Conservation (phyloP, 164 flowering plant species). For the Brasenia schreberi region DNA sequence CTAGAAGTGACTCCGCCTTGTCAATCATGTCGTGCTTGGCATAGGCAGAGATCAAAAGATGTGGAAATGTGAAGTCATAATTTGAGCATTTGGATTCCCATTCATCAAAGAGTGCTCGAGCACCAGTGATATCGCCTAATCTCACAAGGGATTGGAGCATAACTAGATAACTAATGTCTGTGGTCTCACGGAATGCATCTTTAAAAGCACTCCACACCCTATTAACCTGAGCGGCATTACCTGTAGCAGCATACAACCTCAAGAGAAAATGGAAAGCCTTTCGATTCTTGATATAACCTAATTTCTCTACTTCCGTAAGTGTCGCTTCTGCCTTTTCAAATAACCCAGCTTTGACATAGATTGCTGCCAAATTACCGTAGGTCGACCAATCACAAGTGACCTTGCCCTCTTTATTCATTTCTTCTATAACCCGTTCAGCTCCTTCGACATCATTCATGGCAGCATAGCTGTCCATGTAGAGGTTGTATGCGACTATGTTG, state of each 20-base stretch:
- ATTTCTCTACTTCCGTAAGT: slow-evolving; percentile 33
- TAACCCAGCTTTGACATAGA: slow-evolving; percentile 35
- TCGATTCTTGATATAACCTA: slow-evolving; percentile 17
- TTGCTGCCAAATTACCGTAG: slow-evolving; percentile 41
- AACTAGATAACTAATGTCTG: slow-evolving; percentile 38
- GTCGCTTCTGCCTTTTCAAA: slow-evolving; percentile 50
- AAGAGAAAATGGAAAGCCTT: slow-evolving; percentile 49
- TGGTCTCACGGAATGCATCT: slow-evolving; percentile 17
- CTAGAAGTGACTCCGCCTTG: slow-evolving; percentile 35
- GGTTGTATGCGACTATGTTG: slow-evolving; percentile 21
- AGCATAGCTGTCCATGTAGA: slow-evolving; percentile 45
- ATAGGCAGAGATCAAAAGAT: slow-evolving; percentile 21
- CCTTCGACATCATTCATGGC: slow-evolving; percentile 33
- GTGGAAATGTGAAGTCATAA: slow-evolving; percentile 43
- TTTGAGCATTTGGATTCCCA: slow-evolving; percentile 35
- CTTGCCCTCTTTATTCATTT: slow-evolving; percentile 18
- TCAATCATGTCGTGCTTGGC: slow-evolving; percentile 33
- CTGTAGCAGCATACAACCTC: slow-evolving; percentile 37
- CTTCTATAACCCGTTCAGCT: slow-evolving; percentile 38
- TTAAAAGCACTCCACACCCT: slow-evolving; percentile 43
- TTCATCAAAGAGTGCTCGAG: slow-evolving; percentile 30
- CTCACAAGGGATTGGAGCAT: slow-evolving; percentile 50
- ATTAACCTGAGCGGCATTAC: slow-evolving; percentile 36
- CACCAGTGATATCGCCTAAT: slow-evolving; percentile 33
- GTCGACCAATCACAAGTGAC: slow-evolving; percentile 32